These are phyloP conservation scores for Tephrocybe sp. DNA, from an alignment of 768 basidiomycete genomes.

Conservation along the genomic window DNA sequence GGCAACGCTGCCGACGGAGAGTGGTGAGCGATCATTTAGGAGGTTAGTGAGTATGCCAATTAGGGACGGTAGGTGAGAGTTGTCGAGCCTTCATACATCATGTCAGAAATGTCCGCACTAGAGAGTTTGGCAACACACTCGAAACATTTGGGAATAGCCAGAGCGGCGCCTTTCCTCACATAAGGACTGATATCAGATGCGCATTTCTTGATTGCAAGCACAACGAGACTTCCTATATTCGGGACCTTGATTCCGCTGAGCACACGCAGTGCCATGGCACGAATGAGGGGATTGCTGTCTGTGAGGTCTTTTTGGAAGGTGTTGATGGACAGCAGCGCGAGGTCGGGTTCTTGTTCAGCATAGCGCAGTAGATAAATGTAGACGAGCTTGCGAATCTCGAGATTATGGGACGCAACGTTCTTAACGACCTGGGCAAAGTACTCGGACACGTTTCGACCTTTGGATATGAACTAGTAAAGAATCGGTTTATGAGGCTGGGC, in stretches of 20 bases:
- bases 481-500: not conserved
- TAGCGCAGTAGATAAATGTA: constrained; percentile 97
- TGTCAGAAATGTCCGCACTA: not conserved
- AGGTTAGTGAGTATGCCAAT: constrained; percentile 63
- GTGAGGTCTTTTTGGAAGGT: constrained; percentile 96
- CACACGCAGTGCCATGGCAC: constrained; percentile 94
- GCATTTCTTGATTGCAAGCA: constrained; percentile 88
- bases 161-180: constrained; percentile 88
- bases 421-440: constrained; percentile 98
- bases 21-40: constrained; percentile 74
- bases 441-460: constrained; percentile 85
- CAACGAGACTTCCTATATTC: constrained; percentile 82
- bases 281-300: constrained; percentile 89
- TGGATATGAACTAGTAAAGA: constrained; percentile 77
- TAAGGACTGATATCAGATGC: constrained; percentile 91
- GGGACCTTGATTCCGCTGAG: constrained; percentile 89
- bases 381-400: constrained; percentile 94
- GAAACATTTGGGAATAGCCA: constrained; percentile 85
- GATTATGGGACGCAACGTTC: constrained; percentile 88
- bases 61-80: constrained; percentile 66
- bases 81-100: constrained; percentile 58
- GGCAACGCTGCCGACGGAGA: constrained; percentile 84
- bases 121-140: constrained; percentile 37
- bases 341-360: constrained; percentile 90
- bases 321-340: constrained; percentile 94